Percentiles rank a stretch among this genome's conserved stretches.
These are phyloP conservation scores for Colletotrichum theobromicola DNA, from an alignment of 2,329 filamentous ascomycete species.

Conservation along the genomic window DNA sequence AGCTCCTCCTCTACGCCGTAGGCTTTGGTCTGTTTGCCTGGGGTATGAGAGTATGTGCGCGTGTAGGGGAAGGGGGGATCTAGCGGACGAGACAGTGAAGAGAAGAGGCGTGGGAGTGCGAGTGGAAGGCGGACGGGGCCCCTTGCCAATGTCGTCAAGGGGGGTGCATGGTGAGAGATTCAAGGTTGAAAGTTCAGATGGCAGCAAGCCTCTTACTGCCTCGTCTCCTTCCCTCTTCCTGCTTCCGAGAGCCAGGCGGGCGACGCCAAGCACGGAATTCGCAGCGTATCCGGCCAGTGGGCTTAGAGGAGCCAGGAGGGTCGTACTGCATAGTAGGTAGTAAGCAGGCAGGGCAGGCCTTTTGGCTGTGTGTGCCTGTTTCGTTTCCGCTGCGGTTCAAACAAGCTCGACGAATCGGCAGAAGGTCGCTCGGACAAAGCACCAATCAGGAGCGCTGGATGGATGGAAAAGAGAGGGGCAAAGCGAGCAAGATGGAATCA, in stretches of 20 bases:
- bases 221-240: background rate
- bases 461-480: background rate
- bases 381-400: conserved; percentile 21
- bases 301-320: background rate
- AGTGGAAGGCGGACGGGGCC: background rate
- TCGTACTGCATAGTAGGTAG: background rate
- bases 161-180: conserved; percentile 1
- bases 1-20: background rate
- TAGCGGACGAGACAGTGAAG: background rate
- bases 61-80: conserved; percentile 10
- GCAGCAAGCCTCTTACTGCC: conserved; percentile 11
- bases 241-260: background rate
- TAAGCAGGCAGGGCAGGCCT: background rate
- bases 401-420: conserved; percentile 23
- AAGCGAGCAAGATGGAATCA: conserved; percentile 17
- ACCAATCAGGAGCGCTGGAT: background rate
- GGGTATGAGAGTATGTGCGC: background rate
- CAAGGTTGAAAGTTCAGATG: conserved; percentile 22
- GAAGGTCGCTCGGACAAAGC: background rate
- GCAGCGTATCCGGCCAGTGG: background rate
- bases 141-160: background rate
- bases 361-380: conserved; percentile 5
- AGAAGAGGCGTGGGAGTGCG: background rate
- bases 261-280: background rate
- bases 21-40: background rate